Evolutionary conservation across 371 early-diverging fungal species (phyloP).

Genomic region (Mucor racemosus): DNA sequence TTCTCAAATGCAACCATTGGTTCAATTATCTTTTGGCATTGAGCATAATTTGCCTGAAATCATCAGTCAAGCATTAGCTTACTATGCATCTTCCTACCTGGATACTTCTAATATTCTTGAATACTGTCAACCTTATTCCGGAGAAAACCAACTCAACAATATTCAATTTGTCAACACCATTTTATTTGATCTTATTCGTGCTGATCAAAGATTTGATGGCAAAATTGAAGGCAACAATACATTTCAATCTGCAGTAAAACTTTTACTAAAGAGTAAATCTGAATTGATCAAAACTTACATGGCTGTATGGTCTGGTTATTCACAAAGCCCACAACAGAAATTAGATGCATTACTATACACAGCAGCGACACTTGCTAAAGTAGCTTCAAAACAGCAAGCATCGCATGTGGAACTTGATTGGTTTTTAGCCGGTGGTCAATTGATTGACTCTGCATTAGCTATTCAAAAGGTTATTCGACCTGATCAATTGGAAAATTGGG

Average conservation of each 20-base stretch:
- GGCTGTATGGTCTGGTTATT: conserved; percentile 23
- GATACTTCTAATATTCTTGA: conserved; percentile 23
- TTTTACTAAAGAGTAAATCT: conserved; percentile 38
- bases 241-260: conserved; percentile 33
- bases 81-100: conserved; percentile 33
- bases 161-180: conserved; percentile 14
- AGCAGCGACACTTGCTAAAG: conserved; percentile 20
- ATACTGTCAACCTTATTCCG: neutral
- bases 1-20: conserved; percentile 45
- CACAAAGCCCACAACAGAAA: neutral
- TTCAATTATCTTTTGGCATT: conserved; percentile 48
- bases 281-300: conserved; percentile 39
- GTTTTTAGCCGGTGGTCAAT: conserved; percentile 43
- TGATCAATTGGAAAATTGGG: conserved; percentile 13
- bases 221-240: conserved; percentile 38
- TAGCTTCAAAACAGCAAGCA: conserved; percentile 10
- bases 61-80: conserved; percentile 44
- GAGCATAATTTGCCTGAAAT: conserved; percentile 36
- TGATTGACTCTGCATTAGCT: conserved; percentile 40
- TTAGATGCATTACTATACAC: conserved; percentile 25
- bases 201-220: conserved; percentile 45
- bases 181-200: conserved; percentile 35
- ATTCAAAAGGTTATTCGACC: conserved; percentile 22
- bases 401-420: conserved; percentile 32
- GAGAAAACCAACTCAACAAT: neutral